phyloP scores from a whole-genome alignment of 108 stramenopile species.

The Mediolabrus comicus region DNA sequence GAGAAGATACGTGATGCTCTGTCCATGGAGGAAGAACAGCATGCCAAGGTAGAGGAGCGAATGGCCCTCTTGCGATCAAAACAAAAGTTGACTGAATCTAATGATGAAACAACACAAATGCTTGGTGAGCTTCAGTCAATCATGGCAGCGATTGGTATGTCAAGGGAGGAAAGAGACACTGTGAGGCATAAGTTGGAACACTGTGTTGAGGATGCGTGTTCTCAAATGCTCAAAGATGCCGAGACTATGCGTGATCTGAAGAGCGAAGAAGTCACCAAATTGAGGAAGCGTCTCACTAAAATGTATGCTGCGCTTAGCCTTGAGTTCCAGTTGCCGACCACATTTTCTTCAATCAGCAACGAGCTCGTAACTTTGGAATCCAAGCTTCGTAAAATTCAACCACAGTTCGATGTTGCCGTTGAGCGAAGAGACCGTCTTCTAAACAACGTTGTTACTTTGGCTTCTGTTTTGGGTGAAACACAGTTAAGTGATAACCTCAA shows the following conservation, averaged over 20 bases:
- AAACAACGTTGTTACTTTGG: conserved; percentile 19
- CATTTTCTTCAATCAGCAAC: conserved; percentile 17
- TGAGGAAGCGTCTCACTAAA: conserved; percentile 18
- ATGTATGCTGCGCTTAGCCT: conserved; percentile 52
- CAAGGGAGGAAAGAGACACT: conserved; percentile 43
- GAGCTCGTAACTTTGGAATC: conserved; percentile 33
- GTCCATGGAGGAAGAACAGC: conserved; percentile 13
- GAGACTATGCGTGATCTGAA: conserved; percentile 33
- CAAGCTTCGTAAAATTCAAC: conserved; percentile 28
- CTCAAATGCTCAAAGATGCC: conserved; percentile 53
- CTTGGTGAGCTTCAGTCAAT: conserved; percentile 54
- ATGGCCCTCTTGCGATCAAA: conserved; percentile 51
- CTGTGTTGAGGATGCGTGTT: conserved; percentile 68
- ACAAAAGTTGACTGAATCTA: conserved; percentile 36
- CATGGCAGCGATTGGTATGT: conserved; percentile 60
- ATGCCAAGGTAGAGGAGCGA: conserved; percentile 44
- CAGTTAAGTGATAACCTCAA: conserved; percentile 26
- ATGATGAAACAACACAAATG: conserved; percentile 38
- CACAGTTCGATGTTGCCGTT: conserved; percentile 35
- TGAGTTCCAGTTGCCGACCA: background rate
- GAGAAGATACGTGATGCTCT: conserved; percentile 26
- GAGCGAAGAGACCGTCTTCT: conserved; percentile 41
- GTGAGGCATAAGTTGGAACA: conserved; percentile 45
- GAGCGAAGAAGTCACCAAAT: conserved; percentile 23
- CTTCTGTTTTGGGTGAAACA: conserved; percentile 5